Evolutionary conservation across 2,329 filamentous ascomycete genomes (phyloP), one percentile per base, ranked within the genome.

Genomic region (Microdochium paspali): DNA sequence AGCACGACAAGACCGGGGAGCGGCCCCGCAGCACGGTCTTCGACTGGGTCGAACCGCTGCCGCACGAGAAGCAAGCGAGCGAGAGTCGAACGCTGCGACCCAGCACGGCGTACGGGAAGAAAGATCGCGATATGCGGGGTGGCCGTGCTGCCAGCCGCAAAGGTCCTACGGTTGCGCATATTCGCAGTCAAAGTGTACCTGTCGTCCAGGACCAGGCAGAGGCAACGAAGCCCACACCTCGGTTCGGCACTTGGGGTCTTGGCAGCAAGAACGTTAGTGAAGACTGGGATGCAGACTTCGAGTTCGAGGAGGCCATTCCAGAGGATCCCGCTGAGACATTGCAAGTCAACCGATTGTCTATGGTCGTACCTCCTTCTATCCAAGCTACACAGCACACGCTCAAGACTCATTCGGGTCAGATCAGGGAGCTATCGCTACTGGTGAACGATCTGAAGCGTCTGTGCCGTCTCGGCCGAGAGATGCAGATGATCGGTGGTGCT

Each of bases 281-380:
- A 61, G 87, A 93, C 58, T 94, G 88, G 88, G 88, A 91, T 56
- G 86, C 90, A 53, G 88, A 94, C 61, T 93, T 94, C 56, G 86
- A 91, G 50, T 90, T 91, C 60, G 76, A 62, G 30, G 63, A 66
- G 24, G 12, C 35, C 35, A 40, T 40, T 21, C 35, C 35, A 7
- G 62, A 72, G 26, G 69, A 67, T 40, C 57, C 65, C 30, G 61
- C 51, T 4, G 63, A 64, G n/a, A 65, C 64, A 28, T 63, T 61
- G 24, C 57, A 63, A 4, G 62, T 63, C 3, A 62, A 62, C 2
- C 60, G 62, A 6, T 66, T 72, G 47, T 65, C 67, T 1, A 85
- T 89, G 80, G 65, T 84, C n/a, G 84, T 94, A 23, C 88, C 88
- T 0, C 79, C 83, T 53, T 85, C 80, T 2, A 93, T 94, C 47